Evolutionary conservation across 306 rosid genomes (phyloP).

Genomic region (Citrullus amarus): DNA sequence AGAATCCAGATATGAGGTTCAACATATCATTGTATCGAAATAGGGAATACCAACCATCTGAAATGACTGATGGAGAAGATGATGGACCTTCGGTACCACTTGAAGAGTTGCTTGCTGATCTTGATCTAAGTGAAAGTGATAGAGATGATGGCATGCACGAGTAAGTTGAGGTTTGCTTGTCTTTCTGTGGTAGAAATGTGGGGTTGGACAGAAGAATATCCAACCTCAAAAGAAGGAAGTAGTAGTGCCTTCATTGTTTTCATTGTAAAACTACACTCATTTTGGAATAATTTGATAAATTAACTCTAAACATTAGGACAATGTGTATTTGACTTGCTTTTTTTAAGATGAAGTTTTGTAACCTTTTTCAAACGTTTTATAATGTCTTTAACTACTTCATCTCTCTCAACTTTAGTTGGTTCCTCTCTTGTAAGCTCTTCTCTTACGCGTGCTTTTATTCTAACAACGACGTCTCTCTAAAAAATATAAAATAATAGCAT

Average conservation of each 20-base stretch:
- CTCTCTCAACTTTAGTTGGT: no score
- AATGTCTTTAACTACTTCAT: no score
- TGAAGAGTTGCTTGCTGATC: slow-evolving; percentile 61
- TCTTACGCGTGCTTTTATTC: no score
- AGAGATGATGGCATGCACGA: slow-evolving; percentile 34
- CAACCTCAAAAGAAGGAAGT: no score
- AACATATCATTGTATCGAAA: slow-evolving; percentile 38
- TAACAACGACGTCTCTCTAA: no score
- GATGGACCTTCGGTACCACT: slow-evolving; percentile 38
- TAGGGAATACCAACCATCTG: slow-evolving; percentile 54
- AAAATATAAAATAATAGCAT: no score
- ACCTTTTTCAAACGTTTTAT: no score
- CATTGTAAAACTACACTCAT: neutral
- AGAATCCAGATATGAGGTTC: slow-evolving; percentile 47
- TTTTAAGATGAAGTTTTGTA: no score
- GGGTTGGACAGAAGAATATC: no score
- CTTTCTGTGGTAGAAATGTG: neutral
- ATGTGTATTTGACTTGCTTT: no score
- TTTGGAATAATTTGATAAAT: neutral
- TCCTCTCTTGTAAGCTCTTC: no score
- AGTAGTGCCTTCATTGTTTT: neutral
- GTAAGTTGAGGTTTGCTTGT: neutral
- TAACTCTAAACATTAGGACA: no score
- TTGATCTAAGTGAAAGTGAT: slow-evolving; percentile 35
- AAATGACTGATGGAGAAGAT: slow-evolving; percentile 55